Evolutionary conservation across 441 rosid genomes (phyloP).

Genomic region (Codiaeum variegatum): DNA sequence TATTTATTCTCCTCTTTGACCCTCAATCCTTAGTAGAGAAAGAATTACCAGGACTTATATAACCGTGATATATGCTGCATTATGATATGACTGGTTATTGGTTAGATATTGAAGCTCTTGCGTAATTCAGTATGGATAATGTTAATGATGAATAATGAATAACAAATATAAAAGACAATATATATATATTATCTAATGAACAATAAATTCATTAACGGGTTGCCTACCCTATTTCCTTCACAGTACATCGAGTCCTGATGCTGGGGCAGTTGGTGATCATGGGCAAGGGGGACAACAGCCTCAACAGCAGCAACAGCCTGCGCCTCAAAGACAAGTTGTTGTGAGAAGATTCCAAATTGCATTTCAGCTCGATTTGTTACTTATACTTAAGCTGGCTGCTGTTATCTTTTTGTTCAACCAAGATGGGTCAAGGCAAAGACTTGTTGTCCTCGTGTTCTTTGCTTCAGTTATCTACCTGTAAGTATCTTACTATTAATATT

Average conservation of each 20-base stretch:
- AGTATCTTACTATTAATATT: conserved; percentile 30
- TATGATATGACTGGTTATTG: neutral
- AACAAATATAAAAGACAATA: neutral
- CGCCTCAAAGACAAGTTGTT: conserved; percentile 63
- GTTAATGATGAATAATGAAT: neutral
- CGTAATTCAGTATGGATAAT: neutral
- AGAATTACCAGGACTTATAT: neutral
- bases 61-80: neutral
- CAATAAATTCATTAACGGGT: neutral
- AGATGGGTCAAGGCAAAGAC: conserved; percentile 94
- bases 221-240: conserved; percentile 5
- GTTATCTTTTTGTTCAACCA: conserved; percentile 92
- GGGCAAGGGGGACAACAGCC: conserved; percentile 51
- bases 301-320: conserved; percentile 60
- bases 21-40: too few species aligned
- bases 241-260: conserved; percentile 40
- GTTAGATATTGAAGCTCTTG: neutral
- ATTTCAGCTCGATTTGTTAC: conserved; percentile 85
- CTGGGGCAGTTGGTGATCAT: conserved; percentile 37
- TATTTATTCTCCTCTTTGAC: too few species aligned
- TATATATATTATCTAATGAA: neutral
- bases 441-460: conserved; percentile 69
- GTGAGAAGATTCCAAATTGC: conserved; percentile 88
- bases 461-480: conserved; percentile 84
- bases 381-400: conserved; percentile 83